phyloP scores from a whole-genome alignment of 2,329 filamentous ascomycete genomes.

The Fusarium sp. region DNA sequence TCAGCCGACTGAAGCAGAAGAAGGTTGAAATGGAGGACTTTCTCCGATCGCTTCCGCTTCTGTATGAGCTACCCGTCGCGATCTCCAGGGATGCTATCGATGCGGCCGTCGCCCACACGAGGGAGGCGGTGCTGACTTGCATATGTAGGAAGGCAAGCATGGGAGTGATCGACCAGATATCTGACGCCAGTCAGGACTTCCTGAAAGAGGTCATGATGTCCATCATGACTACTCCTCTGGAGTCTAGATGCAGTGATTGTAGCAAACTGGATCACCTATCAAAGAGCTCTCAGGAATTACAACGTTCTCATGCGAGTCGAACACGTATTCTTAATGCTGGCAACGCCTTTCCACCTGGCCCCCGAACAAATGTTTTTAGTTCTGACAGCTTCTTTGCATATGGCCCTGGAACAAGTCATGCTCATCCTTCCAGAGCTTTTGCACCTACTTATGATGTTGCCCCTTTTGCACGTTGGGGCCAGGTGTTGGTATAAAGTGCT shows the following conservation, averaged over 20 bases:
- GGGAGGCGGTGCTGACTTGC: neutral
- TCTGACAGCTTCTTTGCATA: neutral
- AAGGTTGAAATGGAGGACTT: neutral
- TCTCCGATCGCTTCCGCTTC: neutral
- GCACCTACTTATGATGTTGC: neutral
- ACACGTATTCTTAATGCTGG: rapidly evolving
- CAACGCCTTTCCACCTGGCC: rapidly evolving
- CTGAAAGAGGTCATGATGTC: neutral
- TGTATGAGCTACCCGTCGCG: neutral
- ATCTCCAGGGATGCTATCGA: neutral
- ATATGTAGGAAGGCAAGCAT: neutral
- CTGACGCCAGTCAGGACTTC: neutral
- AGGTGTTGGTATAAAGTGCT: no score
- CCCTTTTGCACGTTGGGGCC: no score
- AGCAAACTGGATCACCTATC: neutral
- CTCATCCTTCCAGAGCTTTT: no score
- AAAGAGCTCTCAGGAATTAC: neutral
- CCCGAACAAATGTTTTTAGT: neutral
- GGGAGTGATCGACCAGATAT: neutral
- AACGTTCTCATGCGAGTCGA: no score
- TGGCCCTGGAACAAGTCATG: neutral
- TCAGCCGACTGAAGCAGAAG: neutral
- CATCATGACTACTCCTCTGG: no score
- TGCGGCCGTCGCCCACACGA: neutral
- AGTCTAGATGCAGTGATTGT: neutral